A percentile compares a stretch with the other conserved stretches of the same genome.
Conservation (phyloP, 495 filamentous ascomycete species). For the Neurospora tetrasperma region DNA sequence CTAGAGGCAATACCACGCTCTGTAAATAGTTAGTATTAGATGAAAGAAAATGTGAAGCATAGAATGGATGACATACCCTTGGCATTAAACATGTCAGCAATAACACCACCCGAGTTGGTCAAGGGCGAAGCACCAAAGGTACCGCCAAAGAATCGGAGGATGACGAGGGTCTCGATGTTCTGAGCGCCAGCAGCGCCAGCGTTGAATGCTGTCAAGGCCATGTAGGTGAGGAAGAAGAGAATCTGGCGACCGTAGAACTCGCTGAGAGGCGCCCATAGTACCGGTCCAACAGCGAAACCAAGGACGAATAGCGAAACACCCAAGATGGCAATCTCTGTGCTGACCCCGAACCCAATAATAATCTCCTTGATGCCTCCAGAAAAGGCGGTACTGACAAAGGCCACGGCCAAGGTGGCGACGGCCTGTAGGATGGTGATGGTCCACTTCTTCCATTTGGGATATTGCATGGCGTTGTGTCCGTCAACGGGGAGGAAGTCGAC, state of each 20-base stretch:
- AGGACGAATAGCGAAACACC: slow-evolving; percentile 67
- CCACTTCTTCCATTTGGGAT: slow-evolving; percentile 55
- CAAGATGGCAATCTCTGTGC: slow-evolving; percentile 49
- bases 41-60: no score
- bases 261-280: slow-evolving; percentile 54
- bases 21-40: slow-evolving; percentile 7
- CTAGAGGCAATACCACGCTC: slow-evolving; percentile 55
- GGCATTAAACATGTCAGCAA: slow-evolving; percentile 63
- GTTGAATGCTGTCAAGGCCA: slow-evolving; percentile 57
- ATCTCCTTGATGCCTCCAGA: slow-evolving; percentile 59
- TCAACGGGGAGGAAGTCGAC: slow-evolving; percentile 68
- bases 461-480: slow-evolving; percentile 62
- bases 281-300: slow-evolving; percentile 58
- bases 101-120: slow-evolving; percentile 64
- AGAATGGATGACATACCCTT: slow-evolving; percentile 9
- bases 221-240: slow-evolving; percentile 55
- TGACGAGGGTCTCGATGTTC: slow-evolving; percentile 55
- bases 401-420: slow-evolving; percentile 58
- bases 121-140: slow-evolving; percentile 66
- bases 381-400: slow-evolving; percentile 70
- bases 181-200: slow-evolving; percentile 51
- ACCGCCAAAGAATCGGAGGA: slow-evolving; percentile 70
- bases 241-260: slow-evolving; percentile 64
- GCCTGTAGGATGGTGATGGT: slow-evolving; percentile 53
- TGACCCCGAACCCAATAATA: slow-evolving; percentile 46